These are phyloP conservation scores for Tubosaeta sp. DNA, from an alignment of 768 basidiomycete genomes.

Conservation along the genomic window DNA sequence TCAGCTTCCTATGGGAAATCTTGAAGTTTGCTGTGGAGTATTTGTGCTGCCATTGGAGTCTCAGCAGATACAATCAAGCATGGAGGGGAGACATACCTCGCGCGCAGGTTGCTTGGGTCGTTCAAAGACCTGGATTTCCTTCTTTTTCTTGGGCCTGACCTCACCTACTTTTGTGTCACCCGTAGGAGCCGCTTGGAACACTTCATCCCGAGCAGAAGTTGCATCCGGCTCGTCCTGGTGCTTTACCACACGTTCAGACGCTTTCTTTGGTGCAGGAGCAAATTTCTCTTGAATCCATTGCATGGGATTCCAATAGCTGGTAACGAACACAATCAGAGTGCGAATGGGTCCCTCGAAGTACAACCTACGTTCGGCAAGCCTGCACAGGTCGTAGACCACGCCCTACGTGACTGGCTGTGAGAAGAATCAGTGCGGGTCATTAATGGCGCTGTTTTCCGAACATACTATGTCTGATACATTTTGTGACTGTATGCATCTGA, in stretches of 20 bases:
- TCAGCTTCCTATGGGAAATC: conserved; percentile 90
- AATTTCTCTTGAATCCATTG: conserved; percentile 63
- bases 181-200: conserved; percentile 42
- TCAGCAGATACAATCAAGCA: background rate
- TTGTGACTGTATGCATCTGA: conserved; percentile 26
- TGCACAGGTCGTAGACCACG: conserved; percentile 21
- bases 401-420: conserved; percentile 12
- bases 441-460: background rate
- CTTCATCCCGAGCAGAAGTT: conserved; percentile 26
- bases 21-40: conserved; percentile 92
- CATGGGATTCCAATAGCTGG: conserved; percentile 54
- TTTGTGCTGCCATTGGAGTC: conserved; percentile 61
- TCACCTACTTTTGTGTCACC: conserved; percentile 15
- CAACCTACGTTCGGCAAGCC: conserved; percentile 44
- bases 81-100: conserved; percentile 19
- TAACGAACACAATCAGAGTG: conserved; percentile 11
- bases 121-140: conserved; percentile 7
- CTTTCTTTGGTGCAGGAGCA: conserved; percentile 41
- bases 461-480: conserved; percentile 25
- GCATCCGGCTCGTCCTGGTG: conserved; percentile 30
- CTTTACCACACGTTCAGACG: conserved; percentile 41
- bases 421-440: background rate
- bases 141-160: conserved; percentile 16
- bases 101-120: conserved; percentile 24
- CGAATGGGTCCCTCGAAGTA: background rate